Evolutionary conservation across 257 asterid species (phyloP).

Genomic region (Haberlea rhodopensis): DNA sequence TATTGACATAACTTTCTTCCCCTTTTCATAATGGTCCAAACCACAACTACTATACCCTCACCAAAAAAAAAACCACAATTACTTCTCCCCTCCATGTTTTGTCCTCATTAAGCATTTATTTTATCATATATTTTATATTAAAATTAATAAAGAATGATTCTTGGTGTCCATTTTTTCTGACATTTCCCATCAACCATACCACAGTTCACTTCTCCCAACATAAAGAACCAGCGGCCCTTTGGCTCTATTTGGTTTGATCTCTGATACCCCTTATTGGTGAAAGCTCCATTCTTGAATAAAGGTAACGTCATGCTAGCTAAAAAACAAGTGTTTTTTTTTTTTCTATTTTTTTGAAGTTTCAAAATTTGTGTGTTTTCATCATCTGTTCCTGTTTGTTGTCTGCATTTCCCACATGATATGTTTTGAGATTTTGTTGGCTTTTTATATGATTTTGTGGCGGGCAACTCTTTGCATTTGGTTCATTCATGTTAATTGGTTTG

Average conservation of each 20-base stretch:
- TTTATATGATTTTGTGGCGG: not conserved
- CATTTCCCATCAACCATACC: constrained; percentile 31
- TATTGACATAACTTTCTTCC: too few species aligned
- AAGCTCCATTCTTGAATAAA: constrained; percentile 21
- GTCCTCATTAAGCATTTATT: too few species aligned
- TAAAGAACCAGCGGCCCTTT: constrained; percentile 5
- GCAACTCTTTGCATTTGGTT: too few species aligned
- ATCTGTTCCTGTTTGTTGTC: not conserved
- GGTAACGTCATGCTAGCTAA: not conserved
- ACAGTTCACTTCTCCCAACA: not conserved
- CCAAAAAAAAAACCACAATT: too few species aligned
- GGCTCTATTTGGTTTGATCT: constrained; percentile 14
- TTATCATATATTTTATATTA: too few species aligned
- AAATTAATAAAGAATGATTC: constrained; percentile 15
- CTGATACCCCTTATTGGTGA: too few species aligned
- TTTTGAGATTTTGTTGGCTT: not conserved
- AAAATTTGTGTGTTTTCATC: not conserved
- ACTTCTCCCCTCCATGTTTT: not conserved
- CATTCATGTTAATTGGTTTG: too few species aligned
- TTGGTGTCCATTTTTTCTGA: constrained; percentile 25
- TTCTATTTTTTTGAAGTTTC: not conserved
- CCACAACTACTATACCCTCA: too few species aligned
- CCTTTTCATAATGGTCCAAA: too few species aligned
- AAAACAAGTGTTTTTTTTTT: not conserved
- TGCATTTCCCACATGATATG: not conserved